Evolutionary conservation across 352 stramenopile genomes (phyloP), one percentile per base, ranked within the genome.

Genomic region (Phytophthora rubi): DNA sequence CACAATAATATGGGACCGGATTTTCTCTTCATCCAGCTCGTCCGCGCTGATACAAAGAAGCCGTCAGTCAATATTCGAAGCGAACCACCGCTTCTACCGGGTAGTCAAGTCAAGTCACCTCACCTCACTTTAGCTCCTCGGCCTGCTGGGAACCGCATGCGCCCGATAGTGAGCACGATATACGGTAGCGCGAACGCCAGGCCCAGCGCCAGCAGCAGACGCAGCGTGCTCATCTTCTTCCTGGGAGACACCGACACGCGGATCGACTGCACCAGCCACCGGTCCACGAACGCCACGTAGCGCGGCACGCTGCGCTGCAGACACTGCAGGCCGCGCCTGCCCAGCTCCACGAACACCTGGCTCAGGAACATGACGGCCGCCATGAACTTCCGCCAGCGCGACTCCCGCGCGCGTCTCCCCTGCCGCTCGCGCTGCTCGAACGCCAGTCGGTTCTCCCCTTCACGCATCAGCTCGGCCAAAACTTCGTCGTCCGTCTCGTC

Each of bases 1-100:
- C 44, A 93, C 70, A 30, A 93, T 78, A 65, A 91, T 91, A 37
- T 82, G 53, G n/a, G 85, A 81, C 8, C 74, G 78, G 55, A 93
- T 90, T 51, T 64, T 74, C 1, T 84, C 79, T 73, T 93, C 83
- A 8, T 75, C 82, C 39, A 91, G 72, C 48, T 88, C 77, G 21
- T 77, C 55, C 0, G 70, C 72, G 26, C 82, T 88, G n/a, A 47
- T 8, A 7, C 39, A 18, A 39, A 39, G 8, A 39, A 39, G 9
- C 21, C 35, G 23, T 26, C 23, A 26, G 33, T 62, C 32, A 70
- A 52, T 59, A 8, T 39, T 12, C 33, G 32, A 35, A 35, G 2
- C 2, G 23, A 26, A 1, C 23, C 23, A 26, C 23, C 23, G 23
- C 23, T 26, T 26, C 23, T 26, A 26, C n/a, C n/a, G n/a, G n/a